A percentile compares a stretch with the other conserved stretches of the same genome.
Conservation (phyloP, 2,329 filamentous ascomycete genomes). For the Aspergillus quadricinctus region DNA sequence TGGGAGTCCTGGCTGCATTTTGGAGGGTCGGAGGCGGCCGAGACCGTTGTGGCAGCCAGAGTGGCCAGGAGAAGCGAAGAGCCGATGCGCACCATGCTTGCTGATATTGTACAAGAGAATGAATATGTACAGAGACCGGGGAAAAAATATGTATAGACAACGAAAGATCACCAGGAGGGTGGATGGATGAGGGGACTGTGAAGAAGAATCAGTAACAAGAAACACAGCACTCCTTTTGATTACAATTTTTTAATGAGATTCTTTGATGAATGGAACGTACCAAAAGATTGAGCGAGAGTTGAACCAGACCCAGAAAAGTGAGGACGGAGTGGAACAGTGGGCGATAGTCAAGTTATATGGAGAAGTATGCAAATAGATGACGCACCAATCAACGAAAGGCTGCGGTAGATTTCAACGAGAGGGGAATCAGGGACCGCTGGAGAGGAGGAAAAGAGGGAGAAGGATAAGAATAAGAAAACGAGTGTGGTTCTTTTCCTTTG, state of each 20-base stretch:
- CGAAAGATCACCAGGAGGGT: neutral
- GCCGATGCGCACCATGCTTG: constrained; percentile 34
- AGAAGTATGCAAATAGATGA: neutral
- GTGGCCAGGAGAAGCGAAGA: constrained; percentile 31
- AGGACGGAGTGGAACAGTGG: neutral
- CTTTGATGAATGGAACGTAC: neutral
- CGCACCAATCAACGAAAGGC: neutral
- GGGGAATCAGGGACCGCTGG: neutral
- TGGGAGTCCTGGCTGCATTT: constrained; percentile 46
- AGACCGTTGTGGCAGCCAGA: constrained; percentile 29
- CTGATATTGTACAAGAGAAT: constrained; percentile 7
- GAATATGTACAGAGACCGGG: neutral
- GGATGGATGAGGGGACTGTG: neutral
- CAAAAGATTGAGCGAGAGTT: neutral
- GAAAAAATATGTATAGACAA: neutral
- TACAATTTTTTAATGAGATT: neutral
- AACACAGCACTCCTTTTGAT: neutral
- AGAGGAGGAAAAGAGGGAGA: constrained; percentile 5
- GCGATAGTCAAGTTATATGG: neutral
- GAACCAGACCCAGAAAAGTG: neutral
- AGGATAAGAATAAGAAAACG: constrained; percentile 1
- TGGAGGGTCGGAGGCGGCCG: constrained; percentile 20
- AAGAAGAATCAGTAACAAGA: neutral
- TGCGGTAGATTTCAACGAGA: neutral
- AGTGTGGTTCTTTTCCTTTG: neutral